These are phyloP conservation scores for Saprolegnia parasitica DNA, from an alignment of 352 stramenopile species.

Conservation along the genomic window DNA sequence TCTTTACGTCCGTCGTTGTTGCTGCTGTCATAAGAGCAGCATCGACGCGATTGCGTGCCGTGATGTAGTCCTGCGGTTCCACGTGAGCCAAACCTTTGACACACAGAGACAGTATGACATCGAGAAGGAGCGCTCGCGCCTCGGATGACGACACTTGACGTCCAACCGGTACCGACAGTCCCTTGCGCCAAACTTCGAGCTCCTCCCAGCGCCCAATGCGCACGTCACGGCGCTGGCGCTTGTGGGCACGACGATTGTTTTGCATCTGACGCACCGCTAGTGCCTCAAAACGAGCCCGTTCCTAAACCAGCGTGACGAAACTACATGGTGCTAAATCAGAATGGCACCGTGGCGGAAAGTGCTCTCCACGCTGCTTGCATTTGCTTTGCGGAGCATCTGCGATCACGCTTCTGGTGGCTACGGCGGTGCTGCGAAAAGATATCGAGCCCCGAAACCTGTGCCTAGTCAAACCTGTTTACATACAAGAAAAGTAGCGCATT, in stretches of 20 bases:
- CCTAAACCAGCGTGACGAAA: too few species aligned
- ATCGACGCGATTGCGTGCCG: slow-evolving; percentile 26
- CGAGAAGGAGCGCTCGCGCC: not conserved
- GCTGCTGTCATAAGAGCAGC: not conserved
- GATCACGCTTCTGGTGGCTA: too few species aligned
- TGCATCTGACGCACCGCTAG: slow-evolving; percentile 38
- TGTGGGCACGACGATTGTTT: not conserved
- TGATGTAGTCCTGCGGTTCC: slow-evolving; percentile 36
- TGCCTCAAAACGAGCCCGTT: too few species aligned
- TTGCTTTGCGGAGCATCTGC: too few species aligned
- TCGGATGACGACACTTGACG: not conserved
- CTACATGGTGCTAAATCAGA: too few species aligned
- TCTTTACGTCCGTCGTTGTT: not conserved
- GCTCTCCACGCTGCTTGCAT: too few species aligned
- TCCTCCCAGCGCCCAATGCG: not conserved
- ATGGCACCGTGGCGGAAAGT: too few species aligned
- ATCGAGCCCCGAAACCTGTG: too few species aligned
- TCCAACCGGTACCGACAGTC: not conserved
- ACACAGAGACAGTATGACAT: slow-evolving; percentile 63
- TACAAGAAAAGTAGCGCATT: too few species aligned
- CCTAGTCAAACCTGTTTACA: too few species aligned
- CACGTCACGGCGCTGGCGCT: not conserved
- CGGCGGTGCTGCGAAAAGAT: too few species aligned
- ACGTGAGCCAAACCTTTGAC: slow-evolving; percentile 54
- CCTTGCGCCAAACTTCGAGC: slow-evolving; percentile 16